A percentile compares a stretch with the other conserved stretches of the same genome.
phyloP scores from a whole-genome alignment of 139 green algal genomes.

The Picochlorum sp. region DNA sequence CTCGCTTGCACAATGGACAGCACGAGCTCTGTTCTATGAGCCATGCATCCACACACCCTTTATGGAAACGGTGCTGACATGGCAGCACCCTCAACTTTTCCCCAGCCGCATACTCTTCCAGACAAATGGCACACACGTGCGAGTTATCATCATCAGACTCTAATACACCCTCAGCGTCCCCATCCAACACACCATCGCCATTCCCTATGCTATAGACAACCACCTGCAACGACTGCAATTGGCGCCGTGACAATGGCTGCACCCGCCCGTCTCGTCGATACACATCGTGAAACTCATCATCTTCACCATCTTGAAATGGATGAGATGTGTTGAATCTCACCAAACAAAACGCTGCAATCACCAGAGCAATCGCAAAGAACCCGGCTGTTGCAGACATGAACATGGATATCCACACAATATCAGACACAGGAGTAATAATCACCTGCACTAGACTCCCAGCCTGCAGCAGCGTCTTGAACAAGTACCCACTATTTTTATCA shows the following conservation, averaged over 20 bases:
- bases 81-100: slow-evolving; percentile 56
- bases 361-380: slow-evolving; percentile 52
- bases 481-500: slow-evolving; percentile 46
- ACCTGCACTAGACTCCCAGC: slow-evolving; percentile 6
- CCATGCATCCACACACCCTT: slow-evolving; percentile 47
- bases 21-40: slow-evolving; percentile 27
- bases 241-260: background rate
- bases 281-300: background rate
- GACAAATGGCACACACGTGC: slow-evolving; percentile 43
- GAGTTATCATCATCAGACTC: slow-evolving; percentile 39
- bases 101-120: slow-evolving; percentile 44
- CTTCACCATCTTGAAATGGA: background rate
- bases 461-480: slow-evolving; percentile 47
- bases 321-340: slow-evolving; percentile 22
- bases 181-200: background rate
- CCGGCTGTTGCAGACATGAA: slow-evolving; percentile 54
- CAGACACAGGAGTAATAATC: slow-evolving; percentile 20
- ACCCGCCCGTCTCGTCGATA: background rate
- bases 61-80: slow-evolving; percentile 45
- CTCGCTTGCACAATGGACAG: slow-evolving; percentile 44
- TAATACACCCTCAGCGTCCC: slow-evolving; percentile 8
- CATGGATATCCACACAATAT: slow-evolving; percentile 56
- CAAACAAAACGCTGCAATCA: slow-evolving; percentile 59
- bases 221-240: slow-evolving; percentile 20
- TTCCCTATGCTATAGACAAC: slow-evolving; percentile 1